Percentiles rank a stretch among this genome's conserved stretches.
Evolutionary conservation across 345 rosid genomes (phyloP).

Genomic region (Sonneratia alba): DNA sequence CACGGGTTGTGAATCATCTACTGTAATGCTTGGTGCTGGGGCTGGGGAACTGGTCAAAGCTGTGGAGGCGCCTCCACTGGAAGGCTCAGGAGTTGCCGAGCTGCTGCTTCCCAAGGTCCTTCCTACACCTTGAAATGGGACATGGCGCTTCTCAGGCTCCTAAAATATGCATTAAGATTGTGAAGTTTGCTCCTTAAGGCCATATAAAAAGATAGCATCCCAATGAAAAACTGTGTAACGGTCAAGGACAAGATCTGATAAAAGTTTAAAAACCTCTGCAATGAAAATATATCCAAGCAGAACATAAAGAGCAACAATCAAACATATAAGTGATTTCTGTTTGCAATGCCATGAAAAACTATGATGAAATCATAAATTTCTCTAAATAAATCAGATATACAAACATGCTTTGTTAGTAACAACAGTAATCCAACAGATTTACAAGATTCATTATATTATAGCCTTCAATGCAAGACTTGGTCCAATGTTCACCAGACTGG

Average conservation of each 20-base stretch:
- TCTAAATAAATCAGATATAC: not conserved
- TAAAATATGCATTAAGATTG: constrained; percentile 8
- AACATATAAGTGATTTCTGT: not conserved
- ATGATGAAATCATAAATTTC: not conserved
- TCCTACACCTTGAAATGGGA: constrained; percentile 82
- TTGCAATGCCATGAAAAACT: not conserved
- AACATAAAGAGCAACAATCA: not conserved
- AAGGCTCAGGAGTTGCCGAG: constrained; percentile 22
- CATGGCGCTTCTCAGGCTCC: constrained; percentile 62
- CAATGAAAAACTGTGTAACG: not conserved
- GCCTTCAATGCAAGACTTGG: not conserved
- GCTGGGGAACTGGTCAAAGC: constrained; percentile 25
- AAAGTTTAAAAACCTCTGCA: not conserved
- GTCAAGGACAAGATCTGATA: not conserved
- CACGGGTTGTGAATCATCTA: constrained; percentile 58
- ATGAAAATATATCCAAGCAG: not conserved
- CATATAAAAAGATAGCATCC: too few species aligned
- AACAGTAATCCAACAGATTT: not conserved
- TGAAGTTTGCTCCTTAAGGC: not conserved
- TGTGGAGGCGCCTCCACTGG: constrained; percentile 10
- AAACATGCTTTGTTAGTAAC: not conserved
- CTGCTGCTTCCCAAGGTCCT: constrained; percentile 81
- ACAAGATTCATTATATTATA: not conserved
- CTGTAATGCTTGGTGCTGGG: constrained; percentile 30
- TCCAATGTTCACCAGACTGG: not conserved